Base-by-base conservation (phyloP, 2,329 filamentous ascomycete genomes). In the Coleophoma crateriformis region DNA sequence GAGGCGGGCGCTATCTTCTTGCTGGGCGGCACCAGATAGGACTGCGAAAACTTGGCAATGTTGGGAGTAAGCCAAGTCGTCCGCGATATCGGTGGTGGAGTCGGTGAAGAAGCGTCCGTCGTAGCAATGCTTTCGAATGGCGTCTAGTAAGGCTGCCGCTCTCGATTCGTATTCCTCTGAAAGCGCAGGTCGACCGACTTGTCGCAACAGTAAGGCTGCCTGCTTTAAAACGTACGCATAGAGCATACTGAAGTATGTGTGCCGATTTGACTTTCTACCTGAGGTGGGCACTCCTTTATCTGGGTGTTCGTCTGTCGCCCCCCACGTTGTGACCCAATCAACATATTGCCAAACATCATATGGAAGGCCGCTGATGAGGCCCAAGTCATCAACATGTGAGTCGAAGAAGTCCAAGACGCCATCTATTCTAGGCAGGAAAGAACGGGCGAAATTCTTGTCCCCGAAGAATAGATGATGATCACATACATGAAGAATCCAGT, bases 211-310 rank as follows among this genome's bases (percentile, higher is more conserved):
- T 1, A 42, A 10, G 0, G 70, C 68, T 0, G 64, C 64, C 27
- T 64, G 57, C 3, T 62, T 58, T 0, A 74, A 56, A 0, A 64
- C 62, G 42, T 67, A 69, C 0, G 67, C 67, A 46, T 70, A 72
- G 0, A 73, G 55, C 58, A 69, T 56, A 45, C 64, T 72, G 52
- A 67, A 67, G 49, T 71, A 73, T 0, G 71, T 70, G 51, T 69
- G 67, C 3, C 63, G 48, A 44, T 70, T 70, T 2, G 66, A 64
- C 12, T 56, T 57, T 8, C 66, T 57, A 4, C 66, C 69, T 0
- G 68, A 65, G 0, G 66, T 67, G 0, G 70, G 70, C 0, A 72
- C 68, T 3, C 71, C 71, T 42, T 68, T 68, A 33, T 68, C 65
- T 0, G 60, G 64, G 49, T 67, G 62, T 4, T 53, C 53, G 11